Evolutionary conservation across 768 basidiomycete genomes (phyloP).

Genomic region (Dentipellis fragilis): DNA sequence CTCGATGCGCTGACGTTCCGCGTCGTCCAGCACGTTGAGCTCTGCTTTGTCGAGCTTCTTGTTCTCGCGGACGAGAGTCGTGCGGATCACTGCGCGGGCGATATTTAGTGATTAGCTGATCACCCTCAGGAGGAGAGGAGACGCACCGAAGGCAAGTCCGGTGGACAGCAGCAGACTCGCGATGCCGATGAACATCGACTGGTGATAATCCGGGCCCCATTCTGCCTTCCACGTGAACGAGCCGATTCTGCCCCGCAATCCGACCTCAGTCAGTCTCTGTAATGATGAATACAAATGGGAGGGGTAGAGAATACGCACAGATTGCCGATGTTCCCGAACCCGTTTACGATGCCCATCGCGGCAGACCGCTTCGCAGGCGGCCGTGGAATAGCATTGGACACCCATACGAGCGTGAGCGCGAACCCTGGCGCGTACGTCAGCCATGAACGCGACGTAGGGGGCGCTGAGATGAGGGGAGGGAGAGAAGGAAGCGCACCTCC

Average conservation of each 20-base stretch:
- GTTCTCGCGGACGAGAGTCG: constrained; percentile 40
- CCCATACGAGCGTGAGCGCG: constrained; percentile 46
- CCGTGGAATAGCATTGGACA: constrained; percentile 48
- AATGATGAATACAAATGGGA: not conserved
- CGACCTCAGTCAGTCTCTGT: too few relatives aligned
- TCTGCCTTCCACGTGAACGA: constrained; percentile 50
- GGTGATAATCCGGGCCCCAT: constrained; percentile 59
- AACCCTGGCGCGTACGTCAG: constrained; percentile 38
- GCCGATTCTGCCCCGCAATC: constrained; percentile 35
- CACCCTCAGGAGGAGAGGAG: not conserved
- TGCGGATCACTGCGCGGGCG: constrained; percentile 28
- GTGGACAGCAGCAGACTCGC: constrained; percentile 23
- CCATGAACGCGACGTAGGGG: constrained; percentile 56
- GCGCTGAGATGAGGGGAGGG: not conserved
- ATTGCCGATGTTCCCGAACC: constrained; percentile 45
- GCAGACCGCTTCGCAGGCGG: constrained; percentile 48
- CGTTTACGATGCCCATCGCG: constrained; percentile 55
- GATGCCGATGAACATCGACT: constrained; percentile 44
- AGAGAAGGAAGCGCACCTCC: too few relatives aligned
- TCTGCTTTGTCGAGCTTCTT: constrained; percentile 40
- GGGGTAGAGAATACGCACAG: constrained; percentile 29
- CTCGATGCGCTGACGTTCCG: constrained; percentile 39
- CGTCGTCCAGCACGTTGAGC: constrained; percentile 26
- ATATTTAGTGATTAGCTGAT: too few relatives aligned
- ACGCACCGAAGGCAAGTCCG: constrained; percentile 24